Evolutionary conservation across 345 rosid species (phyloP), one percentile per base, ranked within the genome.

Genomic region (Ceriops zippeliana): DNA sequence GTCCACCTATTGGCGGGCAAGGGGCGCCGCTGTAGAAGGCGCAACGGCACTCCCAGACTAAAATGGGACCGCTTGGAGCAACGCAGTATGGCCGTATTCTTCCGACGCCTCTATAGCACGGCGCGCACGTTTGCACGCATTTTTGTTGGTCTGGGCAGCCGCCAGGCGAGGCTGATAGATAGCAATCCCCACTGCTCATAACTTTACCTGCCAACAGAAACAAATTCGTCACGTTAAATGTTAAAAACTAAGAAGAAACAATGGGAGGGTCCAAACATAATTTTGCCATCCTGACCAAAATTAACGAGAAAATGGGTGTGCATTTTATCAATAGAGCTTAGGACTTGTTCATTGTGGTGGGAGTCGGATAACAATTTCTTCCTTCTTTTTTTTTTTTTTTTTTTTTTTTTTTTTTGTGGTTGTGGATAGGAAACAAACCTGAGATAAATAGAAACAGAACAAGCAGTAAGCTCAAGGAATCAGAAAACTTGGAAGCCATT

Each of bases 31-130:
- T 7, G 5, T 34, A 5, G 61, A 66, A 66, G 17, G 21, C 28
- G 35, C 70, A 66, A 1, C 61, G 70, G n/a, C 70, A 54, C 26
- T 66, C 61, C 70, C 70, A 53, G 17, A 8, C n/a, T 8, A 24
- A 20, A 4, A 19, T 13, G 0, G 61, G 70, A 1, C 61, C 49
- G 11, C 30, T 20, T 15, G 61, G 49, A 28, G 26, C 30, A 20
- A 31, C 61, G 51, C 70, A 66, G 0, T 34, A 32, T 8, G 70
- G 16, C 1, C 0, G 1, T 28, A 64, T 1, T 0, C 7, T 16
- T 38, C 71, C 63, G 16, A 38, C n/a, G 20, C 71, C 71, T 37
- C 71, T 37, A 21, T 56, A 68, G 20, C 71, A 68, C n/a, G 71
- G 71, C 10, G 2, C 2, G 63, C 71, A 56, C 22, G 26, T 28